Base-by-base conservation (phyloP, 1,139 yeast species). In the Lodderomyces parapsilosis region DNA sequence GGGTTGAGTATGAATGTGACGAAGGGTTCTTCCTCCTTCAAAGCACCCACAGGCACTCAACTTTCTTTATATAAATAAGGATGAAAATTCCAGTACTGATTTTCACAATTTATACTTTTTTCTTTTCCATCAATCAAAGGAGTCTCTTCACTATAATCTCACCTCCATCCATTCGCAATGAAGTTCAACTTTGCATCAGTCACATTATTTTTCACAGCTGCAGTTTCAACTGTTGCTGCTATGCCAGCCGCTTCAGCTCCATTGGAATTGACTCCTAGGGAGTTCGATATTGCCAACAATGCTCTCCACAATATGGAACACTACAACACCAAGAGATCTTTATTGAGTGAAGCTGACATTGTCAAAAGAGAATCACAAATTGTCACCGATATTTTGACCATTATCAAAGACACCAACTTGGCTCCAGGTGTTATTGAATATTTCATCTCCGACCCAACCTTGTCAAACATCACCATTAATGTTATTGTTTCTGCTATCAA, bases 301-400 rank as follows among this genome's bases (percentile, higher is more conserved):
- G 61, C 65, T 38, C 57, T 69, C 49, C 62, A 62, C 31, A 49
- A 54, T 39, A 57, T 71, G 49, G 51, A 71, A 36, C 57, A 56
- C 14, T 62, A 55, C 52, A 51, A 48, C 38, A 48, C 53, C 14
- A 68, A 68, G 54, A 68, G 73, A 60, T 60, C 58, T 36, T 38
- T 52, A 10, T 53, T 59, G 49, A 43, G 63, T 11, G 50, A 49
- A 6, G 51, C 44, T 4, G 69, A 67, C 44, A 50, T 69, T 19
- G 56, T 57, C 10, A 60, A 62, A 44, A 69, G 78, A 67, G 77
- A 71, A 50, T 56, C 56, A 45, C 64, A 64, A 42, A 71, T 70
- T 52, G 74, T 72, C 40, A 72, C 78, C 40, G 68, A 70, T 48
- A 65, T 72, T 34, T 70, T 72, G 55, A 56, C 61, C 20, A 68